phyloP scores from a whole-genome alignment of 805 yeast species.

The Saccharomycopsis schoenii region DNA sequence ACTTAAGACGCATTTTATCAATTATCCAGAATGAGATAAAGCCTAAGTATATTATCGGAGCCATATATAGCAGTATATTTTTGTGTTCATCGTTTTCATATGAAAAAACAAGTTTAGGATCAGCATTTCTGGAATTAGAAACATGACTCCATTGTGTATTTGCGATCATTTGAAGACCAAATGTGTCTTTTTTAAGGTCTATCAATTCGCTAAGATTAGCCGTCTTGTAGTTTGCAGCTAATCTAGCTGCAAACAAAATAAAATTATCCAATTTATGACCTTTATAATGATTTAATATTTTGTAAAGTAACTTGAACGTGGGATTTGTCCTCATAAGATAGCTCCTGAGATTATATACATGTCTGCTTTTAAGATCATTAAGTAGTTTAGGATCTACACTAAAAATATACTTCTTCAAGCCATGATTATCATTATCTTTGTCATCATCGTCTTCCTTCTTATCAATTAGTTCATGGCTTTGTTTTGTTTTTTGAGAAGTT shows the following conservation, averaged over 20 bases:
- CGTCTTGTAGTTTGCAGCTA: not conserved
- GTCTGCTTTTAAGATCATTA: not conserved
- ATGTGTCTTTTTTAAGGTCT: not conserved
- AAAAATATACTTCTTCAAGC: not conserved
- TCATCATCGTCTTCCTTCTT: not conserved
- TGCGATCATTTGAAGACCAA: too few relatives aligned
- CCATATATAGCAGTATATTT: not conserved
- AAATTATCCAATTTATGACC: not conserved
- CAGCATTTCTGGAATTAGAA: too few relatives aligned
- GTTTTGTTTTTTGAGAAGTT: too few relatives aligned
- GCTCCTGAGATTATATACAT: not conserved
- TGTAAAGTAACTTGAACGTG: not conserved
- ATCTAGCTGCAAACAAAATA: not conserved
- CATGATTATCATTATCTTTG: not conserved
- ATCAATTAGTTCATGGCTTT: too few relatives aligned
- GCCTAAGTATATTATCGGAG: not conserved
- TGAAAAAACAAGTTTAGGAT: not conserved
- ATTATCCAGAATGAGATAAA: constrained; percentile 2
- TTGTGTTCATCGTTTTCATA: not conserved
- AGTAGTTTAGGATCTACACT: not conserved
- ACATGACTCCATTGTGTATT: too few relatives aligned
- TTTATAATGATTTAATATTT: not conserved
- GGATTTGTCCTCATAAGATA: not conserved
- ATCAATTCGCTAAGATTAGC: not conserved
- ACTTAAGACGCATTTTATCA: not conserved